Conservation (phyloP, 139 green algal genomes). For the Asterochloris erici region DNA sequence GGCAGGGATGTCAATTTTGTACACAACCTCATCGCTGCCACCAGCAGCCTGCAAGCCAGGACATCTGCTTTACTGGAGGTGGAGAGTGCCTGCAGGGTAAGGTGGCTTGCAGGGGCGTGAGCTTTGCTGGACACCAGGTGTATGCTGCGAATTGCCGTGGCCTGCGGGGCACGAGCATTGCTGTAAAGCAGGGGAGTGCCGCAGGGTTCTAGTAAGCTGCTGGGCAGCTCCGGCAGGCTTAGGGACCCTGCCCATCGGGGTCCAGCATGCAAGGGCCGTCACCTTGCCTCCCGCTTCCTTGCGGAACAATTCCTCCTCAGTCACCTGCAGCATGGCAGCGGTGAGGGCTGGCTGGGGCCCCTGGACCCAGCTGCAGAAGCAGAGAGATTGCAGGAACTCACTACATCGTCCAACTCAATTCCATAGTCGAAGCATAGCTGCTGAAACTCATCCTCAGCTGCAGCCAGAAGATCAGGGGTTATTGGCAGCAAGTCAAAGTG, state of each 20-base stretch:
- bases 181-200: no score
- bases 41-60: background rate
- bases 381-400: slow-evolving; percentile 27
- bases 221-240: no score
- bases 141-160: no score
- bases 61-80: background rate
- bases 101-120: no score
- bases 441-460: slow-evolving; percentile 96
- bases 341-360: no score
- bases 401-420: slow-evolving; percentile 98
- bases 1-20: slow-evolving; percentile 99
- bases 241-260: no score
- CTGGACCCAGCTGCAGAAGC: no score
- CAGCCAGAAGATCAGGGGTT: slow-evolving; percentile 3
- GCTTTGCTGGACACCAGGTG: background rate
- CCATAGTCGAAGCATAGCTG: slow-evolving; percentile 99
- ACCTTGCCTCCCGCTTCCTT: slow-evolving; percentile 70
- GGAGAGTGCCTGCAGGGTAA: slow-evolving; percentile 1
- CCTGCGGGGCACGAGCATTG: no score
- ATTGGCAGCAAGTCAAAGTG: background rate
- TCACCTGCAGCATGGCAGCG: slow-evolving; percentile 57
- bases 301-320: slow-evolving; percentile 84
- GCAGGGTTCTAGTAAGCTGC: no score
- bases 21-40: slow-evolving; percentile 80
- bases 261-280: background rate